A percentile compares a stretch with the other conserved stretches of the same genome.
phyloP scores from a whole-genome alignment of 345 rosid genomes.

The Ceriops tagal region DNA sequence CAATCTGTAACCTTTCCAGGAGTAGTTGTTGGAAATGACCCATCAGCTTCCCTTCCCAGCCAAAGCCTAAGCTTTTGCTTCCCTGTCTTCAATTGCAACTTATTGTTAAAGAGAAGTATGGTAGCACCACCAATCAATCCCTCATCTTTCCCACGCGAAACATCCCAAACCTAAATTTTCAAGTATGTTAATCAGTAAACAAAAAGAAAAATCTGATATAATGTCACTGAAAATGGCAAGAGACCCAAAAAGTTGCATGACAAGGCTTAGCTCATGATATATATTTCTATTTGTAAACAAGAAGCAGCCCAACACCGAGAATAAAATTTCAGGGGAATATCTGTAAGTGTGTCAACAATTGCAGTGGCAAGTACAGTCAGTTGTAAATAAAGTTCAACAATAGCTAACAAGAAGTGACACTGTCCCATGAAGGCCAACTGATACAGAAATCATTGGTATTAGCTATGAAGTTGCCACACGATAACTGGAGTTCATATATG shows the following conservation, averaged over 20 bases:
- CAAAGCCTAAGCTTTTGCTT: conserved; percentile 95
- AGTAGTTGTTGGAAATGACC: conserved; percentile 75
- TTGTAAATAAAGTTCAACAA: no score
- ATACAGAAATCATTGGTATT: no score
- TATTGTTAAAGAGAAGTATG: conserved; percentile 78
- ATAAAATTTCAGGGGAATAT: not conserved
- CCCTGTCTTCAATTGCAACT: conserved; percentile 88
- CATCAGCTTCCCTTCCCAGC: conserved; percentile 88
- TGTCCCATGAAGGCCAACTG: no score
- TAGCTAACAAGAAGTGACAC: no score
- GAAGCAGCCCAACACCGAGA: conserved; percentile 2
- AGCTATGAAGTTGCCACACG: no score
- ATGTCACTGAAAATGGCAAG: conserved; percentile 6
- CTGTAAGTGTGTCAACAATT: not conserved
- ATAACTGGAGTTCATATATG: no score
- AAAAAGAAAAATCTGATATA: conserved; percentile 3
- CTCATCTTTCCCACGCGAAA: conserved; percentile 75
- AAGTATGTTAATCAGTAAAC: conserved; percentile 1
- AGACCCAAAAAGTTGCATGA: not conserved
- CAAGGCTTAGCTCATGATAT: not conserved
- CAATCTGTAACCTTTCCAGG: conserved; percentile 86
- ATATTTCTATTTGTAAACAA: conserved; percentile 7
- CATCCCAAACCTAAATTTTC: conserved; percentile 78
- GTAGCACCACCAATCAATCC: conserved; percentile 95
- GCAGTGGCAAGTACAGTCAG: not conserved